phyloP scores from a whole-genome alignment of 352 stramenopile genomes.

The Phytopythium kandeliae region DNA sequence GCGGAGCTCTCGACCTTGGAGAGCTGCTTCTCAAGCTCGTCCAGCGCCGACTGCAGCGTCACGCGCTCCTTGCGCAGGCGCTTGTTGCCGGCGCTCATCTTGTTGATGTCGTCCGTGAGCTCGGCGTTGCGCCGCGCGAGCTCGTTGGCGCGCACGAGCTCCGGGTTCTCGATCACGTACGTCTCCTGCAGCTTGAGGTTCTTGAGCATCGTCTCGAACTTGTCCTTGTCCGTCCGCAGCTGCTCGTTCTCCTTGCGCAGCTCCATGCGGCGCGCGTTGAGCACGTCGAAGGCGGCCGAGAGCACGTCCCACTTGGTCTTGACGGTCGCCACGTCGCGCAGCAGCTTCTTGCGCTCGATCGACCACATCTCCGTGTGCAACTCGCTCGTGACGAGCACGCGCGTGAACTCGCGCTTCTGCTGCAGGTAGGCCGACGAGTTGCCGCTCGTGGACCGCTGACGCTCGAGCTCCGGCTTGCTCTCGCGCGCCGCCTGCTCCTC shows the following conservation, averaged over 20 bases:
- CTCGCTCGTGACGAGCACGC: slow-evolving; percentile 73
- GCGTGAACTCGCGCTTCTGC: slow-evolving; percentile 78
- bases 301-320: slow-evolving; percentile 72
- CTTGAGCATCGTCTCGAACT: slow-evolving; percentile 74
- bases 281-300: slow-evolving; percentile 55
- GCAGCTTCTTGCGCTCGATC: slow-evolving; percentile 82
- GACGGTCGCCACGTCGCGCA: slow-evolving; percentile 39
- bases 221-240: slow-evolving; percentile 61
- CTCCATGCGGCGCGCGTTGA: slow-evolving; percentile 56
- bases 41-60: slow-evolving; percentile 51
- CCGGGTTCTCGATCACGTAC: slow-evolving; percentile 68
- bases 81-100: slow-evolving; percentile 84
- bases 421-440: slow-evolving; percentile 64
- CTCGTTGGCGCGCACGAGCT: slow-evolving; percentile 76
- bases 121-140: slow-evolving; percentile 65
- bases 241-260: slow-evolving; percentile 73
- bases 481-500: slow-evolving; percentile 63
- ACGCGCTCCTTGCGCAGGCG: slow-evolving; percentile 73
- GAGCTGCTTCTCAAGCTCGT: slow-evolving; percentile 67
- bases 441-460: slow-evolving; percentile 12
- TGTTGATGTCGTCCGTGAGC: slow-evolving; percentile 77
- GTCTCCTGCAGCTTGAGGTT: slow-evolving; percentile 75
- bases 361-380: slow-evolving; percentile 81
- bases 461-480: slow-evolving; percentile 10
- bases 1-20: slow-evolving; percentile 49